Evolutionary conservation across 768 basidiomycete species (phyloP).

Genomic region (Agaricus sinodeliciosus): DNA sequence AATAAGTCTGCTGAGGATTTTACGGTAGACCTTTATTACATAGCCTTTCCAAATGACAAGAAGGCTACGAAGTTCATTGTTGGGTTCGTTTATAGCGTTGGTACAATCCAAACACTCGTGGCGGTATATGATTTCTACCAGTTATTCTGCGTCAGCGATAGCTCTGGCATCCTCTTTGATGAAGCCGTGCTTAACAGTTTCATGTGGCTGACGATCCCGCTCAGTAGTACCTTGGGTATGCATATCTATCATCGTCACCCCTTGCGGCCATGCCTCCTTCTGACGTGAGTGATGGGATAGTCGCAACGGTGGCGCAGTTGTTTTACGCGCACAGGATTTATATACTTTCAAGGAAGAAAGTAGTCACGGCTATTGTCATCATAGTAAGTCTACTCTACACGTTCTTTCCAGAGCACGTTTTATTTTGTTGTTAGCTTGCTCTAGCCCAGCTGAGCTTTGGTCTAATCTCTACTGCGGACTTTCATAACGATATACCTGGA

Average conservation of each 20-base stretch:
- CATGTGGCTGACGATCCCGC: background rate
- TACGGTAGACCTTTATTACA: slow-evolving; percentile 2
- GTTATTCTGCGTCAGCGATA: background rate
- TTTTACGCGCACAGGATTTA: background rate
- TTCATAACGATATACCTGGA: background rate
- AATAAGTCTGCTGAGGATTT: background rate
- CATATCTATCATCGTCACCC: background rate
- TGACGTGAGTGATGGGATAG: background rate
- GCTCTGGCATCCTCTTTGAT: background rate
- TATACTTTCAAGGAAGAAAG: background rate
- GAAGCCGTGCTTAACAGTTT: background rate
- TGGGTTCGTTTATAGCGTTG: background rate
- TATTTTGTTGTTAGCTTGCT: background rate
- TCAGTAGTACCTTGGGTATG: background rate
- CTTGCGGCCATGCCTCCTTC: no score
- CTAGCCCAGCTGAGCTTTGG: background rate
- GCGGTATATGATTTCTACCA: background rate
- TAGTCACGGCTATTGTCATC: background rate
- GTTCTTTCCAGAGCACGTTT: background rate
- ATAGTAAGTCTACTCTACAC: background rate
- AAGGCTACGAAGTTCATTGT: background rate
- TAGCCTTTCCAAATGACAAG: slow-evolving; percentile 5
- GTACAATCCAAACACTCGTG: background rate
- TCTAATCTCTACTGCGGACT: background rate
- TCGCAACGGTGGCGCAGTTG: background rate